phyloP scores from a whole-genome alignment of 176 grass and related monocot species.

The Carex kokanica region DNA sequence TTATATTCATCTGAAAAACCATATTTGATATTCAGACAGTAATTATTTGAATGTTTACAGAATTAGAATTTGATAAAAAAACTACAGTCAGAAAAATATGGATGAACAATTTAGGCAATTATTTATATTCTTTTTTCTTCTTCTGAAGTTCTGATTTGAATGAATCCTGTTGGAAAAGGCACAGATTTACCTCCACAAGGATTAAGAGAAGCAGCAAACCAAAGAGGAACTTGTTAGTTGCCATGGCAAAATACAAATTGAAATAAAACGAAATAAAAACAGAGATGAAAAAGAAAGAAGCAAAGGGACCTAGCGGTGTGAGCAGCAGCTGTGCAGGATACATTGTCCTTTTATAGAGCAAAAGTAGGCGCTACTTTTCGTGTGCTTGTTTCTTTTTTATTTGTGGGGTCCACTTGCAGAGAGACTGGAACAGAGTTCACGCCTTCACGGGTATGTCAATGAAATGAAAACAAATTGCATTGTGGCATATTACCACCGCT shows the following conservation, averaged over 20 bases:
- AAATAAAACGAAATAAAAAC: not conserved
- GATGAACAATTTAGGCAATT: not conserved
- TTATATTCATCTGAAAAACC: slow-evolving; percentile 28
- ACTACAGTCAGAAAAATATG: not conserved
- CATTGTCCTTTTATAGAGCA: slow-evolving; percentile 1
- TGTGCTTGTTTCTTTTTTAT: not conserved
- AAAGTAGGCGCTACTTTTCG: not conserved
- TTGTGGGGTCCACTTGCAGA: slow-evolving; percentile 2
- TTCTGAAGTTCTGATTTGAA: not conserved
- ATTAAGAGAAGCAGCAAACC: slow-evolving; percentile 40
- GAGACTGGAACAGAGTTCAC: slow-evolving; percentile 7
- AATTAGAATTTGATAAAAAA: not conserved
- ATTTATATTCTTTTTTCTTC: not conserved
- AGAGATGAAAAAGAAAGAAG: not conserved
- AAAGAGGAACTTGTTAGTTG: slow-evolving; percentile 1
- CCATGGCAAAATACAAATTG: slow-evolving; percentile 5
- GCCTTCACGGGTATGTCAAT: not conserved
- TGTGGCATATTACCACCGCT: too few species aligned
- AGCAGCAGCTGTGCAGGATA: too few species aligned
- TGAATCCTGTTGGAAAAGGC: not conserved
- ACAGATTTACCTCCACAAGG: slow-evolving; percentile 42
- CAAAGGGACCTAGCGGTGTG: not conserved
- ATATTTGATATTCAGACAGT: not conserved
- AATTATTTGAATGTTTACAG: not conserved
- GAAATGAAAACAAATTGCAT: not conserved